These are phyloP conservation scores for Aquilaria yunnanensis DNA, from an alignment of 345 rosid species.

Conservation along the genomic window DNA sequence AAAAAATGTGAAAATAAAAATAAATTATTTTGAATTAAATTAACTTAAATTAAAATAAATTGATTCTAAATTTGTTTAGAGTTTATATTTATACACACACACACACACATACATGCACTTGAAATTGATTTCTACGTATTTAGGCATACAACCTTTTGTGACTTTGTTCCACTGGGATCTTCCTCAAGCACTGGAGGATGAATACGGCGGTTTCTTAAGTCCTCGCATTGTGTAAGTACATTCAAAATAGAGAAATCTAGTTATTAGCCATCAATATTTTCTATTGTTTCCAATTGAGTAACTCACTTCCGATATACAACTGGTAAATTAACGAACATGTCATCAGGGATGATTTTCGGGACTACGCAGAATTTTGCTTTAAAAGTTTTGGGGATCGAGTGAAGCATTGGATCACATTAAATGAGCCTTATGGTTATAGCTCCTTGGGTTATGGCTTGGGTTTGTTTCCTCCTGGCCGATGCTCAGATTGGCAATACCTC, in stretches of 20 bases:
- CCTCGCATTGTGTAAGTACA: conserved; percentile 33
- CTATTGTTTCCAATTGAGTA: neutral
- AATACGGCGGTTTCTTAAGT: conserved; percentile 37
- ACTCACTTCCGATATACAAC: neutral
- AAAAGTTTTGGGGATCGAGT: conserved; percentile 45
- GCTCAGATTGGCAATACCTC: conserved; percentile 25
- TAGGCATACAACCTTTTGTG: conserved; percentile 35
- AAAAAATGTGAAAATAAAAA: no score
- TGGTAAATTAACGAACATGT: no score
- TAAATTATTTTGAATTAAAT: no score
- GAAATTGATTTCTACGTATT: neutral
- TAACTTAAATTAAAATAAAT: no score
- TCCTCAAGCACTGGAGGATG: conserved; percentile 40
- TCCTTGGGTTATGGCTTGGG: conserved; percentile 22
- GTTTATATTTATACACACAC: neutral
- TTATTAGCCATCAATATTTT: neutral
- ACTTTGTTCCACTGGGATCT: conserved; percentile 46
- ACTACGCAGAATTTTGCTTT: conserved; percentile 37
- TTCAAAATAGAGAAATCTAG: neutral
- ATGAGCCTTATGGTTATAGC: conserved; percentile 33
- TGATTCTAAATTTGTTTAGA: no score
- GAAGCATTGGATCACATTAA: conserved; percentile 46
- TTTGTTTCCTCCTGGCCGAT: conserved; percentile 25
- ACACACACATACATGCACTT: neutral
- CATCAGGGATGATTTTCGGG: conserved; percentile 30